These are phyloP conservation scores for Venturia asperata DNA, from an alignment of 2,329 filamentous ascomycete genomes.

Conservation along the genomic window DNA sequence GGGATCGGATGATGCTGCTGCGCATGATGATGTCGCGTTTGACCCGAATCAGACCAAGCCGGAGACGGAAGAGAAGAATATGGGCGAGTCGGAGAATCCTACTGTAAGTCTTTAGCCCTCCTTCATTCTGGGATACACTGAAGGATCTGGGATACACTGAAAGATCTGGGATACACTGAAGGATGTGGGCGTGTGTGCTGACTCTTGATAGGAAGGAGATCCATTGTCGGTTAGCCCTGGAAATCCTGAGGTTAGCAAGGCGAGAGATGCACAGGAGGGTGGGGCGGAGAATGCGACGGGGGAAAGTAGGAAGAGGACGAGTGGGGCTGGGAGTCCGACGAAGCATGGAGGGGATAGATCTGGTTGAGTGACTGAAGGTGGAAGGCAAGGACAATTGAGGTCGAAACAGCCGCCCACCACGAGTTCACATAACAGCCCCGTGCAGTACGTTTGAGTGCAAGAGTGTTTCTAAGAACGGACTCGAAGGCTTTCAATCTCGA, in stretches of 20 bases:
- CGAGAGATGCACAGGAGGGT: constrained; percentile 30
- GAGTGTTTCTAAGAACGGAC: too few species aligned
- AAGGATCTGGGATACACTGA: background rate
- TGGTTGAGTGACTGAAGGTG: constrained; percentile 20
- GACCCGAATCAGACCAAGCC: constrained; percentile 61
- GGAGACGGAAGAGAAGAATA: constrained; percentile 48
- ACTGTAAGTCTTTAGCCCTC: background rate
- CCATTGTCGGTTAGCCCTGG: constrained; percentile 55
- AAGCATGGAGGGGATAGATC: constrained; percentile 32
- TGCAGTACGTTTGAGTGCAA: too few species aligned
- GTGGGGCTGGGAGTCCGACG: constrained; percentile 32
- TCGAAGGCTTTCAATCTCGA: too few species aligned
- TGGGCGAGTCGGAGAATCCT: background rate
- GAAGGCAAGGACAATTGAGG: background rate
- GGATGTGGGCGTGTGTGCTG: constrained; percentile 9
- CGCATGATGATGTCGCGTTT: constrained; percentile 57
- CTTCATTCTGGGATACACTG: background rate
- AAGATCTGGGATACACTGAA: background rate
- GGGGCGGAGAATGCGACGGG: constrained; percentile 4
- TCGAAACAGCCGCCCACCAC: too few species aligned
- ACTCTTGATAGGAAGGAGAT: constrained; percentile 31
- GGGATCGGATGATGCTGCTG: constrained; percentile 53
- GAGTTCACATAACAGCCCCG: too few species aligned
- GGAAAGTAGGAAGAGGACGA: constrained; percentile 29
- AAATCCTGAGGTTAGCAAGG: constrained; percentile 51